Percentiles rank a stretch among this genome's conserved stretches.
phyloP scores from a whole-genome alignment of 805 yeast genomes.

The Suhomyces sp. region DNA sequence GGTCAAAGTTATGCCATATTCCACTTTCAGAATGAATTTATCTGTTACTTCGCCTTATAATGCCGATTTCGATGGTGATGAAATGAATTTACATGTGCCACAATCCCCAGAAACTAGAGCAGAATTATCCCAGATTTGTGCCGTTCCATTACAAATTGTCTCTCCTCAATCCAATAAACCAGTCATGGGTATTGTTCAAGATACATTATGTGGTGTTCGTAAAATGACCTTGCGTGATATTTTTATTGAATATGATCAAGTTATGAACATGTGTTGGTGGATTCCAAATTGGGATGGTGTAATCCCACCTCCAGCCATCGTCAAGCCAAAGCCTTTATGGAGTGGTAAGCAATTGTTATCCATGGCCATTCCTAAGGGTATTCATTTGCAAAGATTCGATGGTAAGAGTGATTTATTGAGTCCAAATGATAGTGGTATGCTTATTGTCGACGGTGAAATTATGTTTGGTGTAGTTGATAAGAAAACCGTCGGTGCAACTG shows the following conservation, averaged over 20 bases:
- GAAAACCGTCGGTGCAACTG: constrained; percentile 97
- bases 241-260: constrained; percentile 88
- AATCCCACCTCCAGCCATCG: constrained; percentile 90
- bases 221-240: constrained; percentile 90
- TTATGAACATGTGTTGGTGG: constrained; percentile 96
- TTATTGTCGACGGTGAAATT: constrained; percentile 91
- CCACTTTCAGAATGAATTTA: constrained; percentile 92
- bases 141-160: constrained; percentile 96
- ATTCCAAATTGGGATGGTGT: constrained; percentile 99
- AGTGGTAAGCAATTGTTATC: constrained; percentile 94
- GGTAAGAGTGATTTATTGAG: constrained; percentile 79
- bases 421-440: constrained; percentile 95
- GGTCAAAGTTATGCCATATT: constrained; percentile 97
- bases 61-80: constrained; percentile 99
- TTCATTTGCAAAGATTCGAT: constrained; percentile 90
- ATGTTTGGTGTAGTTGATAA: constrained; percentile 98
- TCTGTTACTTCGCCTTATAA: constrained; percentile 99
- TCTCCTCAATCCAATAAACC: constrained; percentile 99
- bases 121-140: constrained; percentile 90
- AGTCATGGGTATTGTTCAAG: constrained; percentile 99
- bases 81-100: constrained; percentile 99
- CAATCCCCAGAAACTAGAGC: constrained; percentile 98
- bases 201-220: constrained; percentile 94
- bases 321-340: constrained; percentile 96
- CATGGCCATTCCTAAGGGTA: constrained; percentile 92